Base-by-base conservation (phyloP, 371 early-diverging fungal genomes). In the Mucor indicus region DNA sequence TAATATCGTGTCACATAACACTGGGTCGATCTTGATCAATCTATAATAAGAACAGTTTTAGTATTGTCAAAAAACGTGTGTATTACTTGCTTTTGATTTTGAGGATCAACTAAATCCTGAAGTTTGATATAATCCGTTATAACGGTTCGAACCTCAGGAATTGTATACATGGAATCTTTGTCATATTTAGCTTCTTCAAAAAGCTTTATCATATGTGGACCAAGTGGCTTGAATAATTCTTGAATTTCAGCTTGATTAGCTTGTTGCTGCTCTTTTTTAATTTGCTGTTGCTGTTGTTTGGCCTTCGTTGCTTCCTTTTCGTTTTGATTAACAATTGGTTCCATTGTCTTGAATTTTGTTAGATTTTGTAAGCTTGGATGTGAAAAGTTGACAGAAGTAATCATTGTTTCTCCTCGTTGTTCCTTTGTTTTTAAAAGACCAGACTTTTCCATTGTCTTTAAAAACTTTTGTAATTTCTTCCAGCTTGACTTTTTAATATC, bases 391-490 rank as follows among this genome's bases (percentile, higher is more conserved):
- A 89, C 63, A 1, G 77, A 67, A 19, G 67, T 70, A 13, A 89
- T 57, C 36, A 77, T 61, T 13, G 67, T 54, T 27, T 89, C 89
- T 2, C 87, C 85, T 16, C 80, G 77, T 32, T 77, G 75, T 9
- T 85, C 89, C 49, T 87, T 89, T 39, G 83, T 72, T 57, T 85
- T 83, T 43, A 87, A 42, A 12, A 85, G 44, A 2, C 83, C 84
- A 15, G 75, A 50, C 57, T 86, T 86, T 39, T 88, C 89, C 44
- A 80, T 80, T 1, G 66, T 70, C 50, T 86, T 88, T 33, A 86
- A 60, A 54, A 87, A 88, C 55, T 86, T 88, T 52, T 84, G 79
- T 19, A 87, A 50, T 55, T 86, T 86, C 56, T 88, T 88, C 78
- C 79, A 85, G 35, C 76, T 79, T 5, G 89, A 88, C 50, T 78